Evolutionary conservation across 2,329 filamentous ascomycete genomes (phyloP).

Genomic region (Fusarium sp.): DNA sequence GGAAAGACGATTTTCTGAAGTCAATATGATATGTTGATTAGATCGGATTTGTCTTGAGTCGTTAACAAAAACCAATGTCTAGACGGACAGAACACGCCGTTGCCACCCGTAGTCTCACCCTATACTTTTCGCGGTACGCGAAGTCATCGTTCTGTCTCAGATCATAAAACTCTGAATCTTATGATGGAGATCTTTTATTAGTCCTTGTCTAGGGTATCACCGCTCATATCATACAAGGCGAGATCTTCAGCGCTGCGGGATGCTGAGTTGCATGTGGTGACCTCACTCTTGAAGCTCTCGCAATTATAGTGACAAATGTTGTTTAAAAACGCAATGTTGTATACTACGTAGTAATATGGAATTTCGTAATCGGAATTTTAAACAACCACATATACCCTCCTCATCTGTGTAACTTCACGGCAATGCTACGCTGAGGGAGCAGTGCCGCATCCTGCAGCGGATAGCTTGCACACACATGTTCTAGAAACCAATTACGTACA

Average conservation of each 20-base stretch:
- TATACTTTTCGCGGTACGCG: background rate
- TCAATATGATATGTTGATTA: background rate
- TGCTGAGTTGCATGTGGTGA: background rate
- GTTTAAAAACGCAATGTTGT: background rate
- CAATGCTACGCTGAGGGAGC: constrained; percentile 3
- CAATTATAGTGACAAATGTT: background rate
- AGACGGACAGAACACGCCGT: background rate
- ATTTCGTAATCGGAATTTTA: background rate
- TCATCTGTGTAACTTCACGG: background rate
- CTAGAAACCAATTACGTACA: background rate
- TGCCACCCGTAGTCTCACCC: background rate
- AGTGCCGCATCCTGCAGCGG: constrained; percentile 1
- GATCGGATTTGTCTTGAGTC: background rate
- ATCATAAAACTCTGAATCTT: background rate
- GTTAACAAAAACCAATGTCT: background rate
- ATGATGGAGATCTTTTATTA: background rate
- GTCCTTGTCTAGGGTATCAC: background rate
- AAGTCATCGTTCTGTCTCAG: background rate
- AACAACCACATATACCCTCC: background rate
- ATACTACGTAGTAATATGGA: background rate
- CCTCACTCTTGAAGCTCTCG: too few species aligned
- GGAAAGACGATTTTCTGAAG: background rate
- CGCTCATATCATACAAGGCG: background rate
- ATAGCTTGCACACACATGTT: background rate
- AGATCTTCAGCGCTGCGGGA: background rate